Evolutionary conservation across 2,329 filamentous ascomycete genomes (phyloP).

Genomic region (Catunica adiposa): DNA sequence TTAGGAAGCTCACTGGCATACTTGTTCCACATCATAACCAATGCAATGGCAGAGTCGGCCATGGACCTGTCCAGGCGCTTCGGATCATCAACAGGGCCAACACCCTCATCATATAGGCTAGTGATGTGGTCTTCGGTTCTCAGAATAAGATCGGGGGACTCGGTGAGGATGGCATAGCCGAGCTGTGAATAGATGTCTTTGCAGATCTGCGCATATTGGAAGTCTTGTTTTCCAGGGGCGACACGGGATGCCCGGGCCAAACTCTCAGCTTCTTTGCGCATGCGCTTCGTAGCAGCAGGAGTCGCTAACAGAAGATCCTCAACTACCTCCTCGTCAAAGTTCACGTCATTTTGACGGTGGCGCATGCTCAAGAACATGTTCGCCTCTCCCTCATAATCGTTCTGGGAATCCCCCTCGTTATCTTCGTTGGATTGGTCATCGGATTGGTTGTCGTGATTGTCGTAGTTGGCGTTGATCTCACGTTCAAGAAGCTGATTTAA

Average conservation of each 20-base stretch:
- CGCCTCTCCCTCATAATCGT: conserved; percentile 18
- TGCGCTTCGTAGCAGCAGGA: conserved; percentile 35
- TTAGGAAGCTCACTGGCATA: conserved; percentile 33
- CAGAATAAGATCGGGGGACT: conserved; percentile 56
- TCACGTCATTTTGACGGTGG: conserved; percentile 28
- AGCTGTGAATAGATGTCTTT: conserved; percentile 46
- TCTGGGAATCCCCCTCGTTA: conserved; percentile 9
- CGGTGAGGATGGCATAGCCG: conserved; percentile 44
- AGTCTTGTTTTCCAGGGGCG: conserved; percentile 32
- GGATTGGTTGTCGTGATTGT: not conserved
- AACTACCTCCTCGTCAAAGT: conserved; percentile 13
- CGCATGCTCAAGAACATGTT: not conserved
- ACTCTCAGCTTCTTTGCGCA: conserved; percentile 38
- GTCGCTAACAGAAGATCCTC: conserved; percentile 30
- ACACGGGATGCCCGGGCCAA: conserved; percentile 32
- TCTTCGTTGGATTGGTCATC: not conserved
- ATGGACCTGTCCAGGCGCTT: conserved; percentile 40
- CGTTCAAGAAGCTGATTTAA: conserved; percentile 14
- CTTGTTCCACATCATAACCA: conserved; percentile 39
- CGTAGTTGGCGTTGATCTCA: conserved; percentile 13
- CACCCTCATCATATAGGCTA: conserved; percentile 45
- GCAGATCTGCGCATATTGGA: conserved; percentile 53
- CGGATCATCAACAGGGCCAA: conserved; percentile 38
- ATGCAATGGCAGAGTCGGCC: conserved; percentile 33
- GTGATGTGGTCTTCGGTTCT: conserved; percentile 57